phyloP scores from a whole-genome alignment of 768 basidiomycete species.

The Lactarius trivialis region DNA sequence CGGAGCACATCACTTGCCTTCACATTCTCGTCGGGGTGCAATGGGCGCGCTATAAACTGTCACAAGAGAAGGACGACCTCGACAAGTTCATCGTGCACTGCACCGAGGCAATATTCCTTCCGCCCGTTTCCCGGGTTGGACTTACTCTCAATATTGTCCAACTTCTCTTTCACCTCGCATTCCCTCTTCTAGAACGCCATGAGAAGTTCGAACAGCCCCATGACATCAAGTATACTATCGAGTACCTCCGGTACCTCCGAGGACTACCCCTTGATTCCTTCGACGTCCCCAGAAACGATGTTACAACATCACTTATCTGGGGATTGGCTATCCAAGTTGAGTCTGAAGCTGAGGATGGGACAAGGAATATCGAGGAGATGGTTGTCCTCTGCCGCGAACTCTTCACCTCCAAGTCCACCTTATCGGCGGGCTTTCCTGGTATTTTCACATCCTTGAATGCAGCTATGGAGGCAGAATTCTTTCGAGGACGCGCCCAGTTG shows the following conservation, averaged over 20 bases:
- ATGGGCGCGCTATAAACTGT: neutral
- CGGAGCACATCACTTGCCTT: accelerated
- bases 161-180: too few species aligned
- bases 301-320: too few species aligned
- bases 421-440: neutral
- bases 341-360: neutral
- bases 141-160: neutral
- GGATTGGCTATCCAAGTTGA: neutral
- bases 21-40: neutral
- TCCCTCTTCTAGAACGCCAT: too few species aligned
- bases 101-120: neutral
- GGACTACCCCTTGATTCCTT: too few species aligned
- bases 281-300: too few species aligned
- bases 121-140: neutral
- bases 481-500: neutral
- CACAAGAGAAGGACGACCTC: neutral
- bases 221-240: too few species aligned
- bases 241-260: too few species aligned
- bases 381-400: neutral
- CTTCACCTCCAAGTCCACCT: neutral
- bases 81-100: neutral
- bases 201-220: too few species aligned
- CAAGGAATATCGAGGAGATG: neutral
- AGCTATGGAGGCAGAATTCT: neutral
- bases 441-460: neutral